Percentiles rank a stretch among this genome's conserved stretches.
phyloP scores from a whole-genome alignment of 768 basidiomycete genomes.

The Boletus subparvulus region DNA sequence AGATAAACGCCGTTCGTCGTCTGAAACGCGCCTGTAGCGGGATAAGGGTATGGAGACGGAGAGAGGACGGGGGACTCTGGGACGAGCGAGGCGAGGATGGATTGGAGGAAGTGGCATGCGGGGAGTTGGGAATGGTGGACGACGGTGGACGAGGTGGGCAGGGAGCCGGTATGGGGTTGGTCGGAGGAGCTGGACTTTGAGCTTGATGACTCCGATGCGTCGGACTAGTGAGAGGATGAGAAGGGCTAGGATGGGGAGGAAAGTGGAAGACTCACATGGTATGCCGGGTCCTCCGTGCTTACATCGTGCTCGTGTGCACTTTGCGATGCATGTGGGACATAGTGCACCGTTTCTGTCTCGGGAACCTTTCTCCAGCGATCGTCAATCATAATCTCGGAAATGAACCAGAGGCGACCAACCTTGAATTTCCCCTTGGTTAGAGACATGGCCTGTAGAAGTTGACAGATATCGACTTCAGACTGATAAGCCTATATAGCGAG shows the following conservation, averaged over 20 bases:
- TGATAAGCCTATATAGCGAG: constrained; percentile 23
- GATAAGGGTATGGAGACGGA: constrained; percentile 33
- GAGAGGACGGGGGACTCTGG: constrained; percentile 36
- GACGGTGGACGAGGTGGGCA: constrained; percentile 16
- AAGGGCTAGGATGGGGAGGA: no score
- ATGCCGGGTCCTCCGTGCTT: constrained; percentile 45
- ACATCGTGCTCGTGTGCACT: constrained; percentile 41
- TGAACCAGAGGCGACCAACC: constrained; percentile 21
- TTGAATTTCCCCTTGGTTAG: constrained; percentile 38
- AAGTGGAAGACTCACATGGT: constrained; percentile 35
- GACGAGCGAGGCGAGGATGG: constrained; percentile 57
- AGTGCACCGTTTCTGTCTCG: constrained; percentile 16
- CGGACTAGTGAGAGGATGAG: constrained; percentile 34
- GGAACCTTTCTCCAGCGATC: constrained; percentile 35
- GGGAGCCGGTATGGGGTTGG: constrained; percentile 13
- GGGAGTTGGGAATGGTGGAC: constrained; percentile 23
- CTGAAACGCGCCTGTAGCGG: constrained; percentile 31
- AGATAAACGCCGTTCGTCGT: constrained; percentile 76
- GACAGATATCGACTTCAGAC: constrained; percentile 49
- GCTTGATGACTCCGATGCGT: constrained; percentile 46
- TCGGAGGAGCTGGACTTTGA: constrained; percentile 42
- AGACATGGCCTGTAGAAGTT: constrained; percentile 51
- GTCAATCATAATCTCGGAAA: constrained; percentile 11
- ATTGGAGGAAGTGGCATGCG: constrained; percentile 64
- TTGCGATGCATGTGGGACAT: constrained; percentile 32